Percentiles rank a stretch among this genome's conserved stretches.
phyloP scores from a whole-genome alignment of 192 early-diverging fungal species.

The Coemansia sp. region DNA sequence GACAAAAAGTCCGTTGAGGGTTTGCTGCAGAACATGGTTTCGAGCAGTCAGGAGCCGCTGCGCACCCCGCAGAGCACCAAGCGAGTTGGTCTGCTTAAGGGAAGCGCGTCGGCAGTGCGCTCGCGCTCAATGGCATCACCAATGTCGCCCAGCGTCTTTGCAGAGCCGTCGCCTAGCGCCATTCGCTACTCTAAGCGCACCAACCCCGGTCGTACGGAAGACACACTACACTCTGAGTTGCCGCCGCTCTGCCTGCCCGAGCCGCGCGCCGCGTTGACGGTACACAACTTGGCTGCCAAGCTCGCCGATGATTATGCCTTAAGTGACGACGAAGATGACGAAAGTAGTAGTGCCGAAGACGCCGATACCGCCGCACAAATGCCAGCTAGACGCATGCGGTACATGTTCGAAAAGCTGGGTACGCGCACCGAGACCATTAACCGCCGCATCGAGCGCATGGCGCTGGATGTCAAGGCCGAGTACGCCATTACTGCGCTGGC shows the following conservation, averaged over 20 bases:
- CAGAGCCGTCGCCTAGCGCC: conserved; percentile 47
- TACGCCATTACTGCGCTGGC: conserved; percentile 48
- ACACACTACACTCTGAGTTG: conserved; percentile 24
- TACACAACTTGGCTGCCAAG: conserved; percentile 8
- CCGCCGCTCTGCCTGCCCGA: conserved; percentile 16
- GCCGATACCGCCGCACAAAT: background rate
- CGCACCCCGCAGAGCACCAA: conserved; percentile 36
- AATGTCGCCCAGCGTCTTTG: conserved; percentile 45
- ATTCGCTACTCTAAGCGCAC: conserved; percentile 35
- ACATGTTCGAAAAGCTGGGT: conserved; percentile 49
- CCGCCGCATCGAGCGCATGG: conserved; percentile 48
- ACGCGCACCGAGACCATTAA: conserved; percentile 39
- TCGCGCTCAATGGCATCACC: conserved; percentile 20
- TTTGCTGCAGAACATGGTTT: conserved; percentile 41
- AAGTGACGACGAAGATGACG: conserved; percentile 26
- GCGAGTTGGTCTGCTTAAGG: conserved; percentile 30
- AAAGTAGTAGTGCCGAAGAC: background rate
- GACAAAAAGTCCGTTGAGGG: conserved; percentile 47
- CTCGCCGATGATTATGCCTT: background rate
- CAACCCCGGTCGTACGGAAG: conserved; percentile 36
- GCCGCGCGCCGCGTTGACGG: conserved; percentile 1
- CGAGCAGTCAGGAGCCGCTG: conserved; percentile 24
- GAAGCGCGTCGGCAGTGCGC: conserved; percentile 4
- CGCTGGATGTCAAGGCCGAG: conserved; percentile 34
- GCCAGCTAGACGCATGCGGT: conserved; percentile 37